Base-by-base conservation (phyloP, 2,329 filamentous ascomycete genomes). In the Penicillium sp. region DNA sequence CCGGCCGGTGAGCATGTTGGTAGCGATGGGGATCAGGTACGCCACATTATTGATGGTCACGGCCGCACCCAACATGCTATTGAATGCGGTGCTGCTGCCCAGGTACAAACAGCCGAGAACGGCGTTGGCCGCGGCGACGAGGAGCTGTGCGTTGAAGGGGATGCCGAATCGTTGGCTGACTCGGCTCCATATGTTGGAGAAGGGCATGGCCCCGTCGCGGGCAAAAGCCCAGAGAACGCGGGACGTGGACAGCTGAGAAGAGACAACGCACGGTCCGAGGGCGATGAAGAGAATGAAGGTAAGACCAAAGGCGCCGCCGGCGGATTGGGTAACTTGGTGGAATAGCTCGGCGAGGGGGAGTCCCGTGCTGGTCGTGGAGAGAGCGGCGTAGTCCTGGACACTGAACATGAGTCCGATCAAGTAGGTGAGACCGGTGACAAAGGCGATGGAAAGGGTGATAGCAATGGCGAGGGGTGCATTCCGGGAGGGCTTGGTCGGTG, bases 271-370 rank as follows among this genome's bases (percentile, higher is more conserved):
- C 9, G 65, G 65, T 0, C 64, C 64, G 1, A 67, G 50, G 7
- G 64, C 65, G 11, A 67, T 35, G 57, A 63, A 67, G 5, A 67
- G 52, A 45, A 67, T 61, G 45, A 79, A 66, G 0, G 79, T 67
- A 4, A 82, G 62, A 0, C 73, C 77, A 0, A 76, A 73, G 0
- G 78, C 75, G 0, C 77, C 79, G 0, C 73, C 73, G 0, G 66
- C 67, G 0, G 70, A 75, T 1, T 73, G 72, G 0, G 78, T 80
- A 1, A 76, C 77, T 56, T 82, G 79, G 12, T 61, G 73, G 62
- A 85, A 88, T 44, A 88, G 80, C 42, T 82, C 79, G 6, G 82
- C 79, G n/a, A 87, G 77, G 0, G 84, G 83, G 47, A 82, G 82
- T 1, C 76, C 64, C 3, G 64, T 67, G 4, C 50, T 53, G 2